Conservation (phyloP, 352 stramenopile genomes). For the Blastocystis hominis region DNA sequence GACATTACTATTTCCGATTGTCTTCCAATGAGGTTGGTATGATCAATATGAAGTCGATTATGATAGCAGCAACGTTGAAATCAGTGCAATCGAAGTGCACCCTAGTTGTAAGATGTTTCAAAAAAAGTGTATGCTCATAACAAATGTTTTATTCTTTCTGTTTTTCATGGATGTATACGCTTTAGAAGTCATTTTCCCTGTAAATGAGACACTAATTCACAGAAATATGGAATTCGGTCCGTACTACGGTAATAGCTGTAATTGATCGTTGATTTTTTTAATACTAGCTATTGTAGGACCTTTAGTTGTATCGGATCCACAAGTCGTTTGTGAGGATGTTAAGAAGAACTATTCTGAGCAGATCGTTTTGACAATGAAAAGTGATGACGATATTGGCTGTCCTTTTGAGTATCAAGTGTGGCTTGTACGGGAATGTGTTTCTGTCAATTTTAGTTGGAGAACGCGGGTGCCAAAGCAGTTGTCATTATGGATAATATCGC, state of each 20-base stretch:
- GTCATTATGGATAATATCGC: constrained; percentile 22
- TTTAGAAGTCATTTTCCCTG: background rate
- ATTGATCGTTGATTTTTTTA: background rate
- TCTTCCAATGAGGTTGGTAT: background rate
- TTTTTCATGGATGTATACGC: background rate
- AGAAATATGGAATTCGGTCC: background rate
- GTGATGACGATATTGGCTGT: background rate
- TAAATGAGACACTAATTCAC: background rate
- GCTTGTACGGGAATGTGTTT: background rate
- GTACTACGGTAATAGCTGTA: background rate
- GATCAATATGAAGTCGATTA: too few relatives aligned
- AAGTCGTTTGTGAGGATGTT: background rate
- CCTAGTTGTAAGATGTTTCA: background rate
- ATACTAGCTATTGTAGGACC: background rate
- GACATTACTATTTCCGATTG: background rate
- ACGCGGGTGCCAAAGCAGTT: background rate
- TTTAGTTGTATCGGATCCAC: background rate
- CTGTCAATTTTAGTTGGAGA: background rate
- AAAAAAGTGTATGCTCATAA: background rate
- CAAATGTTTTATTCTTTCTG: background rate
- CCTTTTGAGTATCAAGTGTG: constrained; percentile 8
- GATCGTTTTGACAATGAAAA: background rate
- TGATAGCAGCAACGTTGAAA: background rate
- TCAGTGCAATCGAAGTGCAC: background rate
- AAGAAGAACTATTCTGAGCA: background rate